Evolutionary conservation across 2,329 filamentous ascomycete genomes (phyloP), one percentile per base, ranked within the genome.

Genomic region (Escovopsis sp.): DNA sequence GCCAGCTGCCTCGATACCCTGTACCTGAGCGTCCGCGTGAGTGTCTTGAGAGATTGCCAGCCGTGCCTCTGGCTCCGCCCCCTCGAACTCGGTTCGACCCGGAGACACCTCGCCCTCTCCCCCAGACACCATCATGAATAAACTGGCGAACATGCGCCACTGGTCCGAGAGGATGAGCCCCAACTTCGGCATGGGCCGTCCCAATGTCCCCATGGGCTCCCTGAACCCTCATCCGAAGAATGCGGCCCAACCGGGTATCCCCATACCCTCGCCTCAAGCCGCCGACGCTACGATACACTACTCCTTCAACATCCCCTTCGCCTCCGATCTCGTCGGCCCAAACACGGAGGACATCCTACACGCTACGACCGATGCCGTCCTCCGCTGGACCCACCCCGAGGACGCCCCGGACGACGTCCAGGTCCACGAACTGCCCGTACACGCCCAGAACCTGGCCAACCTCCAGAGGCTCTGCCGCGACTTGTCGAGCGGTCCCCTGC

Each of bases 251-350:
- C 63, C 71, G 41, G 65, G 68, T 46, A 66, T 74, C 45, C 69
- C 76, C 49, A 67, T 77, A 58, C 71, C 79, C 54, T 79, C 82
- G 51, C 77, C 82, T 45, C 79, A 82, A 50, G 70, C 80, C 48
- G 73, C 81, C 57, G 83, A 89, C 59, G 72, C 80, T 41, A 79
- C 78, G 51, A 85, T 96, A 63, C 86, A 93, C 63, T 82, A 94
- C 61, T 89, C 86, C 50, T 96, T 98, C 78, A 96, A 95, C 60
- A 83, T 98, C 39, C 91, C 91, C 47, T 95, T 96, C 65, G 81
- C 87, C 53, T 94, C 85, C 49, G 89, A 89, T 55, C 78, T 98
- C 47, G 77, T 85, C 48, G 91, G 91, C 32, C 91, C 91, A 49
- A 87, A 96, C 56, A 83, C 83, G 52, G 87, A 95, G 62, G 88